phyloP scores from a whole-genome alignment of 257 asterid genomes.

The Capsicum chinense region DNA sequence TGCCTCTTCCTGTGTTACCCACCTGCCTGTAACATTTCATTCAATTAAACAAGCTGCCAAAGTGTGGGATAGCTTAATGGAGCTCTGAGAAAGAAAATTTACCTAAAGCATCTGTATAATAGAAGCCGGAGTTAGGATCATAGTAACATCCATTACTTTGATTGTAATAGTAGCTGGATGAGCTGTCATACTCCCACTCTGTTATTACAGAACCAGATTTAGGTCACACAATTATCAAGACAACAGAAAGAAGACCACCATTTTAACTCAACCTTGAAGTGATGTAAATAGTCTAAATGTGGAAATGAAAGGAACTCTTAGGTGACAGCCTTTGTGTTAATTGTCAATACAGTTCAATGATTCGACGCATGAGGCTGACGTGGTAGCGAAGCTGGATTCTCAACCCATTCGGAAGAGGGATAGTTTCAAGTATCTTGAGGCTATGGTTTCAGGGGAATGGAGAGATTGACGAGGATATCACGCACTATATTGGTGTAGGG shows the following conservation, averaged over 20 bases:
- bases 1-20: constrained; percentile 94
- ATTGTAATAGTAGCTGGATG: constrained; percentile 83
- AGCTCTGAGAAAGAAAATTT: constrained; percentile 30
- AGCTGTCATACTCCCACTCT: constrained; percentile 86
- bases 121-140: constrained; percentile 96
- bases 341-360: neutral
- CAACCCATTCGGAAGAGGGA: no score
- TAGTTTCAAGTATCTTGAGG: no score
- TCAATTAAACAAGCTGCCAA: constrained; percentile 12
- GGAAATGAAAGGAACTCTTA: neutral
- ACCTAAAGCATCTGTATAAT: constrained; percentile 88
- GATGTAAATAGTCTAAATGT: neutral
- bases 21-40: constrained; percentile 60
- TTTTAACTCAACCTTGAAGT: constrained; percentile 16
- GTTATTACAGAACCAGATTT: constrained; percentile 34
- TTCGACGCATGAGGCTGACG: no score
- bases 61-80: neutral
- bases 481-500: no score
- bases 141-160: constrained; percentile 63
- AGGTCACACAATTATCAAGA: constrained; percentile 19
- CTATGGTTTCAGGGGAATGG: no score
- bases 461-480: no score
- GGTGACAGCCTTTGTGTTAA: neutral
- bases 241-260: constrained; percentile 7
- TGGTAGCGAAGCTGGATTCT: no score